Percentiles rank a stretch among this genome's conserved stretches.
Evolutionary conservation across 176 grass and related monocot species (phyloP).

Genomic region (Pontederia paniculata): DNA sequence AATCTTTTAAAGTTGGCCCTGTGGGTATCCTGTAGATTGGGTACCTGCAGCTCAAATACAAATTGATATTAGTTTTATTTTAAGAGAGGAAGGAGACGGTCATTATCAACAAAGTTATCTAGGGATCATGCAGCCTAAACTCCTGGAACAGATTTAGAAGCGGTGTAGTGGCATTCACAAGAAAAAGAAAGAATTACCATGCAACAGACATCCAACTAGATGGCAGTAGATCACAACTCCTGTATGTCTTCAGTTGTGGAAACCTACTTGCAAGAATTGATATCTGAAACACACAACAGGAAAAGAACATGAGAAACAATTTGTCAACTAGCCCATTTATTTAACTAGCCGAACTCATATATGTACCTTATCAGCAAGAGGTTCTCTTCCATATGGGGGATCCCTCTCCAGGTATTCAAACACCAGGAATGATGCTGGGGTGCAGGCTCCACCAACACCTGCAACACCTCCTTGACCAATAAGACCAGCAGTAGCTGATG

Average conservation of each 20-base stretch:
- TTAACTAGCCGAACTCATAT: not conserved
- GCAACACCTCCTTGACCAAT: conserved; percentile 37
- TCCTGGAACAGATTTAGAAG: not conserved
- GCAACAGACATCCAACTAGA: conserved; percentile 98
- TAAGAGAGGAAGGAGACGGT: not conserved
- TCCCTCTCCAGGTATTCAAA: conserved; percentile 82
- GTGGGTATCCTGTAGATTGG: conserved; percentile 99
- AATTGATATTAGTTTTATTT: not conserved
- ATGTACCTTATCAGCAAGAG: conserved; percentile 81
- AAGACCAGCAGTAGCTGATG: conserved; percentile 18
- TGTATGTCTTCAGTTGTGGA: conserved; percentile 74
- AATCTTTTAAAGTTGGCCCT: conserved; percentile 92
- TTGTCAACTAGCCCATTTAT: not conserved
- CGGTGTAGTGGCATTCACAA: not conserved
- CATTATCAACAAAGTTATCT: not conserved
- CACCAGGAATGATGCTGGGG: conserved; percentile 29
- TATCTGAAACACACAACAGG: conserved; percentile 34
- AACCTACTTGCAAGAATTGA: conserved; percentile 67
- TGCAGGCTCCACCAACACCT: conserved; percentile 36
- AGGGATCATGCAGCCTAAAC: not conserved
- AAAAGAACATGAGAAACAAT: not conserved
- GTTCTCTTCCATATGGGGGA: conserved; percentile 76
- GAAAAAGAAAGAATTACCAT: conserved; percentile 44
- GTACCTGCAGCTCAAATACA: conserved; percentile 54
- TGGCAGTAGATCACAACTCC: conserved; percentile 70